Base-by-base conservation (phyloP, 2,329 filamentous ascomycete genomes). In the Trichoderma arundinaceum region DNA sequence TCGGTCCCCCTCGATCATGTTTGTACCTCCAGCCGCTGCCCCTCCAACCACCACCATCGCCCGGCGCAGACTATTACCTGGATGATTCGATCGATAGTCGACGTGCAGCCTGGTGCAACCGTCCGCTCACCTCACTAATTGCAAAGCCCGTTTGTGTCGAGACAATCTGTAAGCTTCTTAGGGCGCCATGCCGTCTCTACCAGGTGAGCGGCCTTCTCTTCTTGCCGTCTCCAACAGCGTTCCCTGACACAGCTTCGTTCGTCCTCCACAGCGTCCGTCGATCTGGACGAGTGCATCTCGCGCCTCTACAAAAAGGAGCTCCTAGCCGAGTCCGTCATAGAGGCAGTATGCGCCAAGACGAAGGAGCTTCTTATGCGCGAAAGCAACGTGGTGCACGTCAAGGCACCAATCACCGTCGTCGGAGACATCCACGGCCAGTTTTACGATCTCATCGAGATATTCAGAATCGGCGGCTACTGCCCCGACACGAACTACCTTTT, bases 361-460 rank as follows among this genome's bases (percentile, higher is more conserved):
- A 99, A 99, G 77, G 95, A 99, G 83, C 85, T 99, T 72, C 86
- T 99, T 72, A 99, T 99, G 95, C 94, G 96, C 77, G 95, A 99
- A 87, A 98, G 94, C 86, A 99, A 99, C 80, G 95, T 99, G 69
- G 95, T 99, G 67, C 95, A 99, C 78, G 96, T 99, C 69, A 88
- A 89, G 72, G 94, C 95, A 38, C 95, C 95, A 1, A 92, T 99
- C 66, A 99, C 95, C 15, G 95, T 99, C 9, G 95, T 99, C 44
- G 95, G 95, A 71, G 95, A 99, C 77, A 99, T 99, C 71, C 95
- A 99, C 78, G 95, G 95, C 66, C 95, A 99, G 79, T 99, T 99
- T 82, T 98, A 94, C 79, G 95, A 99, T 78, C 88, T 99, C 81
- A 95, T 99, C 71, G 95, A 99, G 84, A 98, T 99, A 71, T 99